Evolutionary conservation across 1,284 basidiomycete species (phyloP), one percentile per base, ranked within the genome.

Genomic region (Melampsora larici-populina): DNA sequence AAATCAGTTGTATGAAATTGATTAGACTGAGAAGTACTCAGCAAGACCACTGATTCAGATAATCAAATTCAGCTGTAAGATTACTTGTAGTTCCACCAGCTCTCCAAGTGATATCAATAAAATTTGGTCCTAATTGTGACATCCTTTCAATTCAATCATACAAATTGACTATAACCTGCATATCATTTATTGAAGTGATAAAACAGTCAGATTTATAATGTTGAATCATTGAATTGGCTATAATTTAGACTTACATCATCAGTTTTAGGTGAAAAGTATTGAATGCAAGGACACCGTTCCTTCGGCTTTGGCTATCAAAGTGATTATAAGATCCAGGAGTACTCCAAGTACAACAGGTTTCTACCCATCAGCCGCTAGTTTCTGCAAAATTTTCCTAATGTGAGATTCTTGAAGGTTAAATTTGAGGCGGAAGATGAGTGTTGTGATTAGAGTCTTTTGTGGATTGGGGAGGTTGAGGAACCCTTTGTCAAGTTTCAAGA

Each of bases 31-130:
- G 92, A 89, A 0, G 90, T 89, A 82, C 91, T 93, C 0, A 93
- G 91, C 81, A 94, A 88, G 80, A 97, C 92, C 48, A 95, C 94
- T 94, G 36, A 36, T 36, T 36, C n/a, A n/a, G n/a, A n/a, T n/a
- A n/a, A n/a, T n/a, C 94, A 86, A 99, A 91, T 82, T 95, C 82
- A 40, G 84, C 82, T 21, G 85, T 86, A 33, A 84, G 81, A 70
- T 86, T 85, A 2, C 84, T 83, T 24, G 94, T 96, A 79, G 94
- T 89, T 78, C 95, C 95, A 75, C 95, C 95, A 67, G 95, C 95
- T 85, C 97, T 96, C 94, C 93, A 98, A 83, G 95, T 99, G 83
- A 99, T 97, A 84, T 99, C 95, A 82, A 98, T 92, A 83, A 98
- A 99, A 85, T 97, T 96, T 21, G 97, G 97, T 4, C 97, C 97